Percentiles rank a stretch among this genome's conserved stretches.
Evolutionary conservation across 1,139 yeast genomes (phyloP).

Genomic region (Taphrina sp.): DNA sequence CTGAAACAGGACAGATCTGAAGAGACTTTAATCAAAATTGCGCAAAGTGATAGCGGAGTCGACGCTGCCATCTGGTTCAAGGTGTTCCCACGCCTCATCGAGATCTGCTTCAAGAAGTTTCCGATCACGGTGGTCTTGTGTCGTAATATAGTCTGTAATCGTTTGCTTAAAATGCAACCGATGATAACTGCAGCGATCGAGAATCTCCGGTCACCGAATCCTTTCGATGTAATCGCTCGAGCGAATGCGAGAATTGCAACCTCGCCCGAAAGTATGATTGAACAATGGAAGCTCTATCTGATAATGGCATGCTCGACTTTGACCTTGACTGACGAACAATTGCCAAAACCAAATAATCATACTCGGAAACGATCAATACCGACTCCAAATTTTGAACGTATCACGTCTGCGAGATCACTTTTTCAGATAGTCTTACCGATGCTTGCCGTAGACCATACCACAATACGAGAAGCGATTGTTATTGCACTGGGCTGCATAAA

Average conservation of each 20-base stretch:
- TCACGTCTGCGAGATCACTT: slow-evolving; percentile 87
- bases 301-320: slow-evolving; percentile 90
- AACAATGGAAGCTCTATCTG: slow-evolving; percentile 84
- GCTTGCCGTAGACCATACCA: slow-evolving; percentile 65
- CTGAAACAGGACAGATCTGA: slow-evolving; percentile 56
- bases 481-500: slow-evolving; percentile 86
- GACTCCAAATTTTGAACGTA: slow-evolving; percentile 47
- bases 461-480: slow-evolving; percentile 80
- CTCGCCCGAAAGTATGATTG: slow-evolving; percentile 72
- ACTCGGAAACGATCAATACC: slow-evolving; percentile 62
- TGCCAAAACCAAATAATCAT: slow-evolving; percentile 48
- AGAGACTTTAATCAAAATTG: slow-evolving; percentile 66
- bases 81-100: slow-evolving; percentile 72
- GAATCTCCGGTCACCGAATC: slow-evolving; percentile 33
- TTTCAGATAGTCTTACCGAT: slow-evolving; percentile 85
- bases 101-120: slow-evolving; percentile 70
- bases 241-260: slow-evolving; percentile 42
- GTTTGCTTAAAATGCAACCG: slow-evolving; percentile 83
- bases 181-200: slow-evolving; percentile 61
- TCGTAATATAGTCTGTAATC: slow-evolving; percentile 84
- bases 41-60: slow-evolving; percentile 70
- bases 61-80: slow-evolving; percentile 95
- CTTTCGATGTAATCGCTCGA: slow-evolving; percentile 38
- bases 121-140: slow-evolving; percentile 94
- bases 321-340: slow-evolving; percentile 86